A percentile compares a stretch with the other conserved stretches of the same genome.
Evolutionary conservation across 2,329 filamentous ascomycete genomes (phyloP).

Genomic region (Talaromyces sp.): DNA sequence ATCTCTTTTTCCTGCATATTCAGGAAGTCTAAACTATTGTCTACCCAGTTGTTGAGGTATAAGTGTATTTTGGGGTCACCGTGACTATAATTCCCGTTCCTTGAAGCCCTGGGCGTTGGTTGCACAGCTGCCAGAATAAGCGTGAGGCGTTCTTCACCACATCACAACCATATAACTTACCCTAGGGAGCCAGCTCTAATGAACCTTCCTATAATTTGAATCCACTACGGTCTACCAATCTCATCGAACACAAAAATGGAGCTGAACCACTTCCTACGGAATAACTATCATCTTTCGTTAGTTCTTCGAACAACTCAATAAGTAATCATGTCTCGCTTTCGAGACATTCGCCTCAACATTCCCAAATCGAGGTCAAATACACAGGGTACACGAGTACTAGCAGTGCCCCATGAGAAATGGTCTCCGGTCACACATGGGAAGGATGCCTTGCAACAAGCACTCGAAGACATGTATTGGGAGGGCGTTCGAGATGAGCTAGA

Average conservation of each 20-base stretch:
- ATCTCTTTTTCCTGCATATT: too few relatives aligned
- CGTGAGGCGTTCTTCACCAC: neutral
- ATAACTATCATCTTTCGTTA: neutral
- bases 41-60: too few relatives aligned
- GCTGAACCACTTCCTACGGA: neutral
- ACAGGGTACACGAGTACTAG: neutral
- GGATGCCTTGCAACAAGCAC: slow-evolving; percentile 23
- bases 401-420: slow-evolving; percentile 9
- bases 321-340: neutral
- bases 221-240: neutral
- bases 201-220: neutral
- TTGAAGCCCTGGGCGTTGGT: too few relatives aligned
- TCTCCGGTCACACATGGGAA: slow-evolving; percentile 15
- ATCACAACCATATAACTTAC: neutral
- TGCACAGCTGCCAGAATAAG: too few relatives aligned
- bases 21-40: too few relatives aligned
- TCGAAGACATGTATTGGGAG: slow-evolving; percentile 38
- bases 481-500: slow-evolving; percentile 36
- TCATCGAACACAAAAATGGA: neutral
- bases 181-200: neutral
- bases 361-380: neutral
- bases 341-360: neutral
- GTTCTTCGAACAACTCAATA: neutral
- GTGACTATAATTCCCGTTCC: too few relatives aligned
- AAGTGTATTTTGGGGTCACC: too few relatives aligned